These are phyloP conservation scores for Tricholoma bakamatsutake DNA, from an alignment of 768 basidiomycete species.

Conservation along the genomic window DNA sequence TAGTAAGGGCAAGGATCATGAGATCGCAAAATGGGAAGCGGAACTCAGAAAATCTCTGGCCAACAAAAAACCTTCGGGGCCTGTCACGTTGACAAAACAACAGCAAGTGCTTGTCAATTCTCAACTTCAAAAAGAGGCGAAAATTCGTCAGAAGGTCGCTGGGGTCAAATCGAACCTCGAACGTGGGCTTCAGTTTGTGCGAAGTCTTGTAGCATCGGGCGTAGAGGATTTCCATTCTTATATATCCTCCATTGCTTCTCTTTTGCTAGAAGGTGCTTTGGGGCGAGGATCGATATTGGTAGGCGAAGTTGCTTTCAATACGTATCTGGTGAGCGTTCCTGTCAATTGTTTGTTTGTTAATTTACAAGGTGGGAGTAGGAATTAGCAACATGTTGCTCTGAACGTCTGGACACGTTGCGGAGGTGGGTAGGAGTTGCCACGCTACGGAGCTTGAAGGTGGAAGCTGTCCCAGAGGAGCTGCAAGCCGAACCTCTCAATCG, in stretches of 20 bases:
- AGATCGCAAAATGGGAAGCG: slow-evolving; percentile 92
- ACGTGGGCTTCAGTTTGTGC: slow-evolving; percentile 67
- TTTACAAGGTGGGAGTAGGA: slow-evolving; percentile 33
- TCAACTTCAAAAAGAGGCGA: slow-evolving; percentile 77
- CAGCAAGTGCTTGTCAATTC: slow-evolving; percentile 79
- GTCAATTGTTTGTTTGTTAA: background rate
- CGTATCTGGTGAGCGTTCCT: slow-evolving; percentile 63
- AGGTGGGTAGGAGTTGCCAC: slow-evolving; percentile 82
- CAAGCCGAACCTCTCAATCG: slow-evolving; percentile 64
- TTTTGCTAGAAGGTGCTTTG: slow-evolving; percentile 65
- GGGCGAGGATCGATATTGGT: slow-evolving; percentile 56
- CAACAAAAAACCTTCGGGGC: slow-evolving; percentile 60
- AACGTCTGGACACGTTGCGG: slow-evolving; percentile 61
- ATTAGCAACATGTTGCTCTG: slow-evolving; percentile 67
- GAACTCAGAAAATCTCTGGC: slow-evolving; percentile 85
- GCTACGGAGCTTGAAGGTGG: slow-evolving; percentile 62
- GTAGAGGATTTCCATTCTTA: slow-evolving; percentile 49
- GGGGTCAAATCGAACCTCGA: slow-evolving; percentile 47
- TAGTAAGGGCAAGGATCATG: slow-evolving; percentile 81
- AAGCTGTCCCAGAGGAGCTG: slow-evolving; percentile 65
- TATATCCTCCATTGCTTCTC: slow-evolving; percentile 49
- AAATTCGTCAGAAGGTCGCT: slow-evolving; percentile 55
- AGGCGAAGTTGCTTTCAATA: slow-evolving; percentile 57
- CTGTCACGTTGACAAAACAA: slow-evolving; percentile 66
- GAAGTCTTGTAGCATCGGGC: slow-evolving; percentile 48